Evolutionary conservation across 805 yeast genomes (phyloP).

Genomic region (Lipomyces yamanashiensis): DNA sequence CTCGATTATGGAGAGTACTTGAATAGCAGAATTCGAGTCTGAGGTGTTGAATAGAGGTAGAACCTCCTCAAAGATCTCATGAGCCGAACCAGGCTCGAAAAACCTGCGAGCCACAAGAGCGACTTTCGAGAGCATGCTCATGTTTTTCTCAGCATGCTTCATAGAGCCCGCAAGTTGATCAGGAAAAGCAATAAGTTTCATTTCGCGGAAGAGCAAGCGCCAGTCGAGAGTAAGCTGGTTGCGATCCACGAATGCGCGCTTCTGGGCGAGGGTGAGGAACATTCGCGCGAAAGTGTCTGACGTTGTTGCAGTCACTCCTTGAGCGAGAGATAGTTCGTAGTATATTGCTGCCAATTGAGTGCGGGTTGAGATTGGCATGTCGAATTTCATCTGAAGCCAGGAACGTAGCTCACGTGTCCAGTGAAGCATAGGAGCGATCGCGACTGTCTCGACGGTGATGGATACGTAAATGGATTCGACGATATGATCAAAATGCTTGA

Average conservation of each 20-base stretch:
- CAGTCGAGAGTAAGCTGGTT: conserved; percentile 57
- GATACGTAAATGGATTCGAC: conserved; percentile 80
- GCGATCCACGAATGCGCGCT: conserved; percentile 49
- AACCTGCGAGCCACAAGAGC: conserved; percentile 40
- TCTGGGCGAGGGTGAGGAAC: conserved; percentile 62
- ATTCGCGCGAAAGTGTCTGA: conserved; percentile 64
- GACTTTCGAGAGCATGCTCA: conserved; percentile 9
- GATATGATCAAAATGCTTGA: conserved; percentile 77
- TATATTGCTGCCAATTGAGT: conserved; percentile 68
- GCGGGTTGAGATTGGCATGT: conserved; percentile 71
- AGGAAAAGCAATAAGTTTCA: conserved; percentile 40
- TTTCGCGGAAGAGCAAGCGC: conserved; percentile 51
- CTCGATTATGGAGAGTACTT: conserved; percentile 14
- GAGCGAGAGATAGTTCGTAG: conserved; percentile 67
- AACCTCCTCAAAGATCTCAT: conserved; percentile 39
- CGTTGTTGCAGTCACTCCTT: conserved; percentile 68
- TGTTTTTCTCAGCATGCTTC: conserved; percentile 16
- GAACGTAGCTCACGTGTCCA: conserved; percentile 87
- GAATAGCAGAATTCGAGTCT: conserved; percentile 9
- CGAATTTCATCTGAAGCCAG: conserved; percentile 77
- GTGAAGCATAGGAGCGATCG: conserved; percentile 73
- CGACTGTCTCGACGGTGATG: conserved; percentile 69
- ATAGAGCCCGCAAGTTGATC: conserved; percentile 1
- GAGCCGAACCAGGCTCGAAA: conserved; percentile 35
- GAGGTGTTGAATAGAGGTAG: conserved; percentile 38